Evolutionary conservation across 345 rosid species (phyloP).

Genomic region (Capsella bursapastoris): DNA sequence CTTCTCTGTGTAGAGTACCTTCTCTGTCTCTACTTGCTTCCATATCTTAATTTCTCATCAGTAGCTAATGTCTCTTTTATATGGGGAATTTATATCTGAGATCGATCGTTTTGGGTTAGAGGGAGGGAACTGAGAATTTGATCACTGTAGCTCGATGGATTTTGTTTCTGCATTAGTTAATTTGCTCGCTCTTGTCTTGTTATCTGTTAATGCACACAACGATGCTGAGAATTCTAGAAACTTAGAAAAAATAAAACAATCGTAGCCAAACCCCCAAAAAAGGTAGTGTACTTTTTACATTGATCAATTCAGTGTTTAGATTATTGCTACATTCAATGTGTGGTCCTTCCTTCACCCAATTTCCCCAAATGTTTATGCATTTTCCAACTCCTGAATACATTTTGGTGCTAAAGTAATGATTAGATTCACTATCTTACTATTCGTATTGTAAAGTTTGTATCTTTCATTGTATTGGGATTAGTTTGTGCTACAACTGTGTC

Average conservation of each 20-base stretch:
- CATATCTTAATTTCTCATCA: background rate
- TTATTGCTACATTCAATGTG: background rate
- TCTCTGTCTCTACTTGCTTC: background rate
- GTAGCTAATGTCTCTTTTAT: background rate
- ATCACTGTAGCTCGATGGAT: background rate
- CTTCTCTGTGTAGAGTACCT: background rate
- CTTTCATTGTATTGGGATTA: background rate
- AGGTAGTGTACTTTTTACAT: background rate
- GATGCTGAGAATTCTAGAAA: background rate
- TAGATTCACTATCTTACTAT: background rate
- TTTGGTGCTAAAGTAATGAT: background rate
- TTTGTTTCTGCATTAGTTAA: background rate
- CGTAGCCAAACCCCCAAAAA: background rate
- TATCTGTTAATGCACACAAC: background rate
- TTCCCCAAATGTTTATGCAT: background rate
- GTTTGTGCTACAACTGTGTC: background rate
- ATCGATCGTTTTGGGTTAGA: conserved; percentile 11
- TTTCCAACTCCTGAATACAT: background rate
- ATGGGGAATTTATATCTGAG: background rate
- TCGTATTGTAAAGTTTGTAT: background rate
- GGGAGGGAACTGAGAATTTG: background rate
- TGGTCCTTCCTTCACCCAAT: conserved; percentile 17
- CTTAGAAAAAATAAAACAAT: background rate
- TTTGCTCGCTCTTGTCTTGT: background rate
- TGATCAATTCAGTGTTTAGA: background rate